A percentile compares a stretch with the other conserved stretches of the same genome.
These are phyloP conservation scores for Melampsora americana DNA, from an alignment of 1,284 basidiomycete species.

Conservation along the genomic window DNA sequence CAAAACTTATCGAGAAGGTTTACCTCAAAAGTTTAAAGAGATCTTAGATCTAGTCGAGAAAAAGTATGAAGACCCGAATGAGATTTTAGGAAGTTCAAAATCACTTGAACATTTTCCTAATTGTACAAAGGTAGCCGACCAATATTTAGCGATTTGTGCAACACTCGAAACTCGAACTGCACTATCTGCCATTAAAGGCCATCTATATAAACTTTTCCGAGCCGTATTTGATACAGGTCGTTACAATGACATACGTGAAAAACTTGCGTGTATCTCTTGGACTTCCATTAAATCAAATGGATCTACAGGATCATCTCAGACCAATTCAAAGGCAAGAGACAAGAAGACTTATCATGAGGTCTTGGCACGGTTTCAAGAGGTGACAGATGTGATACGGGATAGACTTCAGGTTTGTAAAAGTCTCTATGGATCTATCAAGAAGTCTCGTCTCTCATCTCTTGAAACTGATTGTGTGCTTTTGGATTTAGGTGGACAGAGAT, in stretches of 20 bases:
- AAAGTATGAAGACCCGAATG: conserved; percentile 45
- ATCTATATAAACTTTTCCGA: conserved; percentile 86
- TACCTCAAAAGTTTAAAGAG: conserved; percentile 48
- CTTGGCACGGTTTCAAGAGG: conserved; percentile 61
- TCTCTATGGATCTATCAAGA: background rate
- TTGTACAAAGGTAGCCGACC: conserved; percentile 68
- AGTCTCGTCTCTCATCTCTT: background rate
- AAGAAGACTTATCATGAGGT: conserved; percentile 55
- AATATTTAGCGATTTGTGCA: conserved; percentile 78
- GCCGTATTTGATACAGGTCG: conserved; percentile 64
- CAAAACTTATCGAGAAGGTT: conserved; percentile 44
- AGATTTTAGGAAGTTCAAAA: conserved; percentile 30
- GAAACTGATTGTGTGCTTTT: conserved; percentile 2
- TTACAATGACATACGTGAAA: conserved; percentile 70
- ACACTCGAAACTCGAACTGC: conserved; percentile 69
- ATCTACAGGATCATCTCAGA: background rate
- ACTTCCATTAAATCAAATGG: conserved; percentile 50
- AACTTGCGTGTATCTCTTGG: conserved; percentile 60
- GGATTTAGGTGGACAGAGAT: background rate
- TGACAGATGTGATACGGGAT: conserved; percentile 67
- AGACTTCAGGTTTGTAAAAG: conserved; percentile 63
- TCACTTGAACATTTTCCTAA: conserved; percentile 62
- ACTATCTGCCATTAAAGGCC: conserved; percentile 77
- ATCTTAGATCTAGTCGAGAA: conserved; percentile 44
- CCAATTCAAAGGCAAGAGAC: conserved; percentile 48